phyloP scores from a whole-genome alignment of 1,284 basidiomycete species.

The Apiotrichum akiyoshidainum region DNA sequence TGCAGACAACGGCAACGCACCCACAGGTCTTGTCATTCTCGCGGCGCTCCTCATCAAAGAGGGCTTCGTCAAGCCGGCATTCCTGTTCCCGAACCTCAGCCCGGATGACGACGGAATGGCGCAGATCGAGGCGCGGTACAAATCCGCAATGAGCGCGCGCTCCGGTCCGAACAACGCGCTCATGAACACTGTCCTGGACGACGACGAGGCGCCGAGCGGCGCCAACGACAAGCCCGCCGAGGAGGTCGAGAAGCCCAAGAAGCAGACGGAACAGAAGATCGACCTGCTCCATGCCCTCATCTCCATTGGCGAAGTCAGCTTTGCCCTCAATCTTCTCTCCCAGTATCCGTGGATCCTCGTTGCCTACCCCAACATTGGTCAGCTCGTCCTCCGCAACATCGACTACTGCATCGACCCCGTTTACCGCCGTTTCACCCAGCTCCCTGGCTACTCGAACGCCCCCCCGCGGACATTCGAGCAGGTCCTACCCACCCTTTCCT shows the following conservation, averaged over 20 bases:
- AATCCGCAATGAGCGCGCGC: slow-evolving; percentile 60
- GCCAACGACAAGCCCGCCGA: slow-evolving; percentile 44
- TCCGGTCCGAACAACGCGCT: slow-evolving; percentile 73
- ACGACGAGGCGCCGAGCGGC: slow-evolving; percentile 54
- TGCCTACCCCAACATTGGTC: slow-evolving; percentile 75
- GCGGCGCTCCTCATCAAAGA: slow-evolving; percentile 86
- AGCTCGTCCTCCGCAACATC: slow-evolving; percentile 72
- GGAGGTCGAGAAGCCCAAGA: slow-evolving; percentile 32
- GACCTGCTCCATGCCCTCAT: slow-evolving; percentile 78
- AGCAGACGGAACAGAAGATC: slow-evolving; percentile 71
- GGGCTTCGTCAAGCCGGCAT: slow-evolving; percentile 76
- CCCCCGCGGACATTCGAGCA: slow-evolving; percentile 14
- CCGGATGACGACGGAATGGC: slow-evolving; percentile 74
- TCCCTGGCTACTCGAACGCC: background rate
- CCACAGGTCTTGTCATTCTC: slow-evolving; percentile 72
- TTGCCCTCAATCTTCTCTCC: slow-evolving; percentile 72
- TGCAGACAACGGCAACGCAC: slow-evolving; percentile 59
- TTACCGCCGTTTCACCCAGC: slow-evolving; percentile 55
- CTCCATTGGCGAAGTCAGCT: slow-evolving; percentile 74
- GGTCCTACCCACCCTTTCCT: slow-evolving; percentile 57
- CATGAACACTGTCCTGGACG: slow-evolving; percentile 83
- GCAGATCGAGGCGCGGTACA: slow-evolving; percentile 64
- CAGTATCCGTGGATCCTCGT: slow-evolving; percentile 83
- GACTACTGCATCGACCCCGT: slow-evolving; percentile 65
- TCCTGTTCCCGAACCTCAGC: slow-evolving; percentile 66